Evolutionary conservation across 176 grass and related monocot genomes (phyloP), one percentile per base, ranked within the genome.

Genomic region (Paspalum vaginatum): DNA sequence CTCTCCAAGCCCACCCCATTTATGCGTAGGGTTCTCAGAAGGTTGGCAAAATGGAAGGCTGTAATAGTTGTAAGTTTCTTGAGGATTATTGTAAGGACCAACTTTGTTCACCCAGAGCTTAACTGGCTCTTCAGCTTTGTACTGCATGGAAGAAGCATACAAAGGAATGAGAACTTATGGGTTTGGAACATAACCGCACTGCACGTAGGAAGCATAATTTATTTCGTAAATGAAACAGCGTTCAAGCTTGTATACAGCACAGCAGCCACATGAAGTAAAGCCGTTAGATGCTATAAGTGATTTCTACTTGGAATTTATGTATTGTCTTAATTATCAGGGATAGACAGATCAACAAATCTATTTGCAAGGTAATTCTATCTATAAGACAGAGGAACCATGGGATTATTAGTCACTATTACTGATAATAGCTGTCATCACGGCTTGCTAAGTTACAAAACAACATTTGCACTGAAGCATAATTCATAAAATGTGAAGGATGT

Each of bases 41-140:
- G 41, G 83, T 74, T 95, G 88, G 75, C 95, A 98, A 83, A 98
- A 98, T 68, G 95, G 95, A 80, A 98, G 92, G 88, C 57, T 93
- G 78, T 98, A 92, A 83, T 98, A 98, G 59, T 98, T 98, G 86
- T 98, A 98, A 17, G 95, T 98, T 79, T 98, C 95, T 78, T 98
- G 95, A 62, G 95, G 95, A 82, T 98, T 98, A 83, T 98, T 98
- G 75, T 98, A 98, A 27, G 95, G 95, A 15, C 95, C 95, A 55
- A 98, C 95, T 83, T 98, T 98, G 74, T 98, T 98, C 81, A 98
- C 95, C 95, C 95, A 98, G 12, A 98, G 95, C 51, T 83, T 95
- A 63, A 98, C 88, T 71, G 81, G 67, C 46, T 98, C 92, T 76
- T 83, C 88, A 65, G 74, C 24, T 89, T 90, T 85, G 75, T 93